Evolutionary conservation across 164 flowering plant species (phyloP).

Genomic region (Cinnamomum micranthum): DNA sequence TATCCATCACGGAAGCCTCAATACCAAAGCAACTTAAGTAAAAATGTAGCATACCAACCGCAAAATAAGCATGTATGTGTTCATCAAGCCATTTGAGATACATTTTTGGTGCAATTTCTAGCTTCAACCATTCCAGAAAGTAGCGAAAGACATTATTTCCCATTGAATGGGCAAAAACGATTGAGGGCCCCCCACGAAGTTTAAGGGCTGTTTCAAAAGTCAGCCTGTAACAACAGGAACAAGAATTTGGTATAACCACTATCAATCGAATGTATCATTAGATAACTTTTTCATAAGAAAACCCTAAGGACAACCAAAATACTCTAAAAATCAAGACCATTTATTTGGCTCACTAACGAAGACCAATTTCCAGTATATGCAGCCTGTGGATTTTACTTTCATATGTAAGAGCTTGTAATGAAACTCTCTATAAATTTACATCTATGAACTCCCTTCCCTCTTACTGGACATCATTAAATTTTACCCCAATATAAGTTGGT

Average conservation of each 20-base stretch:
- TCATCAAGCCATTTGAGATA: slow-evolving; percentile 87
- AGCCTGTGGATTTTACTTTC: background rate
- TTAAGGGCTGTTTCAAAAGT: slow-evolving; percentile 94
- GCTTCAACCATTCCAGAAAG: slow-evolving; percentile 96
- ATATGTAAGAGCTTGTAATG: background rate
- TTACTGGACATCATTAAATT: too few species aligned
- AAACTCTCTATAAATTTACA: background rate
- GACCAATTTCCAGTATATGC: background rate
- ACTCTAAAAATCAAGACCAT: background rate
- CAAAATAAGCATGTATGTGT: slow-evolving; percentile 97
- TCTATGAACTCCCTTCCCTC: background rate
- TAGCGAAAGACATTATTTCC: slow-evolving; percentile 94
- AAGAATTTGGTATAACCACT: background rate
- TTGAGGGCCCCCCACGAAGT: slow-evolving; percentile 95
- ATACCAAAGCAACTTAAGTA: slow-evolving; percentile 6
- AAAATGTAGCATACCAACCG: slow-evolving; percentile 67
- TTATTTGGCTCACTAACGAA: background rate
- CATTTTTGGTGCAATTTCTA: slow-evolving; percentile 90
- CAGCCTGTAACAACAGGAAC: slow-evolving; percentile 46
- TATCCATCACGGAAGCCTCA: slow-evolving; percentile 2
- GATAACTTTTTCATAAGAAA: background rate
- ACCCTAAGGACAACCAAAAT: background rate
- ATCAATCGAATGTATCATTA: background rate
- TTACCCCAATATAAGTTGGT: too few species aligned
- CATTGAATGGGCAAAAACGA: slow-evolving; percentile 96